phyloP scores from a whole-genome alignment of 495 filamentous ascomycete species.

The Lepidopterella palustris region DNA sequence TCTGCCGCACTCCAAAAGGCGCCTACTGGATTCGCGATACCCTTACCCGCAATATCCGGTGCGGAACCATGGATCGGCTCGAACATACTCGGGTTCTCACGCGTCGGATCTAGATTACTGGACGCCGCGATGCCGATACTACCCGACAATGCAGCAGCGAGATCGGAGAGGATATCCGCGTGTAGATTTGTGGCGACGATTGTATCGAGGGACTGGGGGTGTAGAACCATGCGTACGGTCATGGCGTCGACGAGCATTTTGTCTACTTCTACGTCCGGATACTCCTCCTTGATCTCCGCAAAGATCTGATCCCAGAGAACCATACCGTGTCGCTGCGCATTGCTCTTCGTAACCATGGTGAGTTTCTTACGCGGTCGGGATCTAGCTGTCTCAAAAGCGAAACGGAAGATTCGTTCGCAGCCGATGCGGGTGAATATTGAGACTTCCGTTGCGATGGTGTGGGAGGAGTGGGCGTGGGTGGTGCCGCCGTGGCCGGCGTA shows the following conservation, averaged over 20 bases:
- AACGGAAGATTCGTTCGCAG: slow-evolving; percentile 39
- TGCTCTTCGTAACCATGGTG: slow-evolving; percentile 42
- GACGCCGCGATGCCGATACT: slow-evolving; percentile 46
- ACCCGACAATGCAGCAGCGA: slow-evolving; percentile 44
- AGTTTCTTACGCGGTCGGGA: slow-evolving; percentile 34
- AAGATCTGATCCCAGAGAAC: slow-evolving; percentile 40
- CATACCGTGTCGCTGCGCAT: slow-evolving; percentile 40
- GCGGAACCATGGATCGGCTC: slow-evolving; percentile 64
- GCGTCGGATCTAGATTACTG: slow-evolving; percentile 58
- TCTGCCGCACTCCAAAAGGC: slow-evolving; percentile 65
- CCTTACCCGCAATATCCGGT: slow-evolving; percentile 66
- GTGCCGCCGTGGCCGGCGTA: slow-evolving; percentile 38
- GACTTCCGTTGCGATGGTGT: slow-evolving; percentile 37
- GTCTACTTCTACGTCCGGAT: slow-evolving; percentile 34
- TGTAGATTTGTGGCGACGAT: slow-evolving; percentile 42
- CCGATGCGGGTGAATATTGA: slow-evolving; percentile 37
- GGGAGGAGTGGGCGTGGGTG: slow-evolving; percentile 29
- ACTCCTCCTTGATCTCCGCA: slow-evolving; percentile 35
- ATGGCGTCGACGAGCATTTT: slow-evolving; percentile 43
- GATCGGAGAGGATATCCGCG: slow-evolving; percentile 39
- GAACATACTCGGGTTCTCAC: slow-evolving; percentile 57
- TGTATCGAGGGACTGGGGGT: slow-evolving; percentile 37
- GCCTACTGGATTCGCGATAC: slow-evolving; percentile 64
- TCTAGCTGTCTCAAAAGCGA: slow-evolving; percentile 38
- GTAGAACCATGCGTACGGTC: slow-evolving; percentile 39